These are phyloP conservation scores for Pigoraptor vietnamica DNA, from an alignment of 78 protist species.

Conservation along the genomic window DNA sequence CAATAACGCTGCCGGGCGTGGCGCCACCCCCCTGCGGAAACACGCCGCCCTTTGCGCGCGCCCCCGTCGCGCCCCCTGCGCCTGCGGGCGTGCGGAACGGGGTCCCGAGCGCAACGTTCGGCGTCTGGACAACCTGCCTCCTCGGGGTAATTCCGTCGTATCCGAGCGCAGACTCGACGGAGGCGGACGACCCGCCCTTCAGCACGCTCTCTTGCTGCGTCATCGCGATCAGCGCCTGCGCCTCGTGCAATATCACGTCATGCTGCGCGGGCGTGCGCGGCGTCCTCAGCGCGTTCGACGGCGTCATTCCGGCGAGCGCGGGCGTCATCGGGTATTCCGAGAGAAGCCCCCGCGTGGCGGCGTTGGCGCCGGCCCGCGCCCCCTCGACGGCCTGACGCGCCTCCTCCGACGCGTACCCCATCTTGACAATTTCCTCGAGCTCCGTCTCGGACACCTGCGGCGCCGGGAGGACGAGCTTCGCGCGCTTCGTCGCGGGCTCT, in stretches of 20 bases:
- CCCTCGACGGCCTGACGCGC: not conserved
- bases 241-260: conserved; percentile 18
- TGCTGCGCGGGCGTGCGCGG: not conserved
- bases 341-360: conserved; percentile 2
- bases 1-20: conserved; percentile 6
- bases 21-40: not conserved
- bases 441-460: conserved; percentile 34
- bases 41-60: not conserved
- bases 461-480: conserved; percentile 21
- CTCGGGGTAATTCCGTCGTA: conserved; percentile 15
- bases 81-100: conserved; percentile 8
- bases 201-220: not conserved
- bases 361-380: not conserved
- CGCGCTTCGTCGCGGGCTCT: conserved; percentile 5
- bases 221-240: conserved; percentile 22
- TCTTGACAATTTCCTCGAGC: conserved; percentile 15
- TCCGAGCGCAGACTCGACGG: not conserved
- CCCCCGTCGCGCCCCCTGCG: not conserved
- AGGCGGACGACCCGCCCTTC: not conserved
- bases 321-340: not conserved
- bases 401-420: not conserved
- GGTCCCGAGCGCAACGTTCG: conserved; percentile 1
- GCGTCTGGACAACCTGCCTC: not conserved
- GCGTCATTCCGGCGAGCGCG: not conserved
- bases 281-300: conserved; percentile 6